A percentile compares a stretch with the other conserved stretches of the same genome.
These are phyloP conservation scores for Metschnikowia gruessii DNA, from an alignment of 805 yeast species.

Conservation along the genomic window DNA sequence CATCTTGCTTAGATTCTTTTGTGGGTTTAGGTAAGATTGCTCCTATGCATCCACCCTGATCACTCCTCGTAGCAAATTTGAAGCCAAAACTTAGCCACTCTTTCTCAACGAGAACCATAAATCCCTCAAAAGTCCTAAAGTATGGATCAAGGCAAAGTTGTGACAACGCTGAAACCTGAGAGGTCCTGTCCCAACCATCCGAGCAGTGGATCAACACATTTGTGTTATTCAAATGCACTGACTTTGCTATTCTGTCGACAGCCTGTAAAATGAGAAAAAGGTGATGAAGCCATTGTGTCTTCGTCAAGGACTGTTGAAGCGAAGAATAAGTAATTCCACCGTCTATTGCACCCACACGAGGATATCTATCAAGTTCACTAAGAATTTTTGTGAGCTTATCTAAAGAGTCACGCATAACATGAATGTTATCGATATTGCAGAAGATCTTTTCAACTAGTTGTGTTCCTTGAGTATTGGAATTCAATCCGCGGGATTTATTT, in stretches of 20 bases:
- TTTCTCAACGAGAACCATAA: conserved; percentile 79
- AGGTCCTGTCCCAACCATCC: conserved; percentile 98
- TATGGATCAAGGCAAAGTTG: conserved; percentile 89
- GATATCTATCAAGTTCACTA: conserved; percentile 64
- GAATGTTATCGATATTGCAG: conserved; percentile 91
- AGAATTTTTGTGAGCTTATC: conserved; percentile 59
- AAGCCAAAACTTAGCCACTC: conserved; percentile 97
- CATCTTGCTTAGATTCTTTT: conserved; percentile 15
- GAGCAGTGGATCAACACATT: conserved; percentile 90
- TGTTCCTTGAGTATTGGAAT: not conserved
- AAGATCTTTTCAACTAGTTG: conserved; percentile 63
- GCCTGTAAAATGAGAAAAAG: conserved; percentile 66
- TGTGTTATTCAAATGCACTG: conserved; percentile 78
- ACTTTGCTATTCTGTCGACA: conserved; percentile 72
- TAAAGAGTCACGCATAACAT: conserved; percentile 87
- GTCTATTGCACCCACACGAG: conserved; percentile 21
- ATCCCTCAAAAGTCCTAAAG: conserved; percentile 84
- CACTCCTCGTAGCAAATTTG: conserved; percentile 78
- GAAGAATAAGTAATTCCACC: conserved; percentile 16
- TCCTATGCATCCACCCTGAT: conserved; percentile 59
- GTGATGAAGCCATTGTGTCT: conserved; percentile 79
- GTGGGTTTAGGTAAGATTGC: conserved; percentile 29
- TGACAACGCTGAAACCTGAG: conserved; percentile 80
- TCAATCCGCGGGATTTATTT: conserved; percentile 4
- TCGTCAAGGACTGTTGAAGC: conserved; percentile 51